These are phyloP conservation scores for Colletotrichum sojae DNA, from an alignment of 2,329 filamentous ascomycete genomes.

Conservation along the genomic window DNA sequence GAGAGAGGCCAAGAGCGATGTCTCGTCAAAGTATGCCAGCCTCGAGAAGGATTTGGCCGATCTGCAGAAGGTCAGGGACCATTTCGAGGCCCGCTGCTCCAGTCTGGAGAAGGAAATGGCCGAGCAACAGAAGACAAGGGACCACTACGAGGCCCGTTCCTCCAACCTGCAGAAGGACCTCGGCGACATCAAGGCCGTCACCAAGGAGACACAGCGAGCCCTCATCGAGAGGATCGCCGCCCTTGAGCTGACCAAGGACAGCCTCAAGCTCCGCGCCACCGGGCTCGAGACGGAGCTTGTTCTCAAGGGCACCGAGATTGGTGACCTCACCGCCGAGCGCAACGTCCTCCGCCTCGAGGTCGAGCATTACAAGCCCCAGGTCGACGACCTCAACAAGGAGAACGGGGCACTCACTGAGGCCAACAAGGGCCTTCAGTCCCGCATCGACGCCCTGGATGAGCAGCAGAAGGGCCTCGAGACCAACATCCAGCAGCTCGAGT, in stretches of 20 bases:
- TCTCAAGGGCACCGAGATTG: conserved; percentile 33
- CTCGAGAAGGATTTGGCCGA: conserved; percentile 26
- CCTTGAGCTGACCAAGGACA: conserved; percentile 39
- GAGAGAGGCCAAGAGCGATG: conserved; percentile 24
- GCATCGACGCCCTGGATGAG: conserved; percentile 36
- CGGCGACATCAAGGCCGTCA: conserved; percentile 36
- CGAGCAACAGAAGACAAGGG: conserved; percentile 17
- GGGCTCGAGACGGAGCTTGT: conserved; percentile 38
- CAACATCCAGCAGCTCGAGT: conserved; percentile 31
- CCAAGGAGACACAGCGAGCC: conserved; percentile 32
- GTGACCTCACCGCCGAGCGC: conserved; percentile 38
- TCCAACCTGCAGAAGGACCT: conserved; percentile 35
- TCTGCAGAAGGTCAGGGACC: conserved; percentile 21
- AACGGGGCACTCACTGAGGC: conserved; percentile 33
- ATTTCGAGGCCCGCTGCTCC: conserved; percentile 13
- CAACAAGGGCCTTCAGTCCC: conserved; percentile 32
- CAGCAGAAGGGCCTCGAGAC: conserved; percentile 39
- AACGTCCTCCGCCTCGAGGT: conserved; percentile 29
- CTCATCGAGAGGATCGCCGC: conserved; percentile 41
- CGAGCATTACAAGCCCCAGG: conserved; percentile 35
- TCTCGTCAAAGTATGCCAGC: conserved; percentile 16
- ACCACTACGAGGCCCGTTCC: conserved; percentile 18
- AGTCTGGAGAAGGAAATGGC: not conserved
- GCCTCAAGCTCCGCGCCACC: conserved; percentile 26
- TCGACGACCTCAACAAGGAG: conserved; percentile 32